A percentile compares a stretch with the other conserved stretches of the same genome.
Evolutionary conservation across 2,329 filamentous ascomycete species (phyloP).

Genomic region (Trichoderma gracile): DNA sequence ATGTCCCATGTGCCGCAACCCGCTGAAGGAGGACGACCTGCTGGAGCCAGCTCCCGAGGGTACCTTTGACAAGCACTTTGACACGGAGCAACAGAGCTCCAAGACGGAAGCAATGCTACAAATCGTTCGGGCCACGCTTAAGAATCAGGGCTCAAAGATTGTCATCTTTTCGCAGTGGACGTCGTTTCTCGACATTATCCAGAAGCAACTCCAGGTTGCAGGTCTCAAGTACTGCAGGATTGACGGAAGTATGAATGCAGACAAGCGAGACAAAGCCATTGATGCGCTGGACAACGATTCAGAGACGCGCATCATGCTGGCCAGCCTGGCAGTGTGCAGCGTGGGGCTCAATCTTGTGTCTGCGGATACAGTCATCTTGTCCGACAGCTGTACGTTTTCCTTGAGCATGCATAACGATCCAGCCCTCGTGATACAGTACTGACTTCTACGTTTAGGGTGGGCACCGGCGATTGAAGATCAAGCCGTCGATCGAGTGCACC

Average conservation of each 20-base stretch:
- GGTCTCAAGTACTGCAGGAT: constrained; percentile 69
- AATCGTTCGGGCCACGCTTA: constrained; percentile 69
- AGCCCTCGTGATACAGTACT: too few relatives aligned
- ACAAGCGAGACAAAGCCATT: constrained; percentile 71
- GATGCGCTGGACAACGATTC: constrained; percentile 66
- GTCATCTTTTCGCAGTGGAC: constrained; percentile 80
- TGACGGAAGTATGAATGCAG: constrained; percentile 75
- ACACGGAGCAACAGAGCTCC: constrained; percentile 68
- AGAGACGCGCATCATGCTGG: constrained; percentile 72
- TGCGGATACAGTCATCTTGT: constrained; percentile 81
- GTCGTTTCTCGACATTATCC: constrained; percentile 69
- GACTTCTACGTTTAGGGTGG: constrained; percentile 60
- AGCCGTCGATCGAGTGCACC: constrained; percentile 83
- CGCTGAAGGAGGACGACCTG: constrained; percentile 59
- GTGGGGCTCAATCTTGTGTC: constrained; percentile 85
- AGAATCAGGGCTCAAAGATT: constrained; percentile 65
- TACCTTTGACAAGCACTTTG: constrained; percentile 52
- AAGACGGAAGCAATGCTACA: constrained; percentile 80
- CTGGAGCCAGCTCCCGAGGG: constrained; percentile 66
- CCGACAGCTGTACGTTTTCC: constrained; percentile 64
- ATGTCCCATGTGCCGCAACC: constrained; percentile 80
- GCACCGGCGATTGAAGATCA: constrained; percentile 91
- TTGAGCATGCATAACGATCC: neutral
- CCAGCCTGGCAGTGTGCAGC: constrained; percentile 77
- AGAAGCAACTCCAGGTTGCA: constrained; percentile 63